Evolutionary conservation across 2,329 filamentous ascomycete genomes (phyloP).

Genomic region (Apiospora arundinis): DNA sequence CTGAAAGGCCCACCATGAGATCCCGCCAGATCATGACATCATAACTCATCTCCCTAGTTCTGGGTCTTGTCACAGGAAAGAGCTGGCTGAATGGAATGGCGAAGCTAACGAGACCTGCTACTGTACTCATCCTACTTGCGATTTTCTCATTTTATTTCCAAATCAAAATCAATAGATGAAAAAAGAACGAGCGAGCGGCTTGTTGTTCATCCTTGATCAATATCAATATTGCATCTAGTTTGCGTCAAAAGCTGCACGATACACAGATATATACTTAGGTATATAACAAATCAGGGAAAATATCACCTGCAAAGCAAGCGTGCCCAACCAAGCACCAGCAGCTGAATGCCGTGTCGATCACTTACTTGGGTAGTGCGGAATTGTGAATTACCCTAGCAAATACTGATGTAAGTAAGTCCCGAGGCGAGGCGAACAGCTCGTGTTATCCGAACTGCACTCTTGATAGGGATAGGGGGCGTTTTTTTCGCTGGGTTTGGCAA

Average conservation of each 20-base stretch:
- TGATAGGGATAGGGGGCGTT: constrained; percentile 4
- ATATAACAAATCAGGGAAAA: not conserved
- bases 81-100: not conserved
- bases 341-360: constrained; percentile 16
- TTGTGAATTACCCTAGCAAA: not conserved
- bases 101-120: not conserved
- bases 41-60: constrained; percentile 12
- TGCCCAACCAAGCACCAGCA: not conserved
- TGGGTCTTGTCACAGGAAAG: not conserved
- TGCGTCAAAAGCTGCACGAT: not conserved
- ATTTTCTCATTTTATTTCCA: constrained; percentile 3
- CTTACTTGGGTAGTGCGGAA: not conserved
- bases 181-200: not conserved
- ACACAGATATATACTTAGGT: not conserved
- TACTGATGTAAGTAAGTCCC: not conserved
- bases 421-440: not conserved
- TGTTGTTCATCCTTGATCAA: not conserved
- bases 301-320: not conserved
- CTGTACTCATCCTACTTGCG: not conserved
- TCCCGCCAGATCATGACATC: constrained; percentile 16
- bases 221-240: constrained; percentile 1
- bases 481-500: constrained; percentile 3
- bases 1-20: constrained; percentile 11
- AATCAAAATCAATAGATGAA: not conserved
- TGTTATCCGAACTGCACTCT: not conserved